Base-by-base conservation (phyloP, 2,329 filamentous ascomycete species). In the Rachicladosporium sp. region DNA sequence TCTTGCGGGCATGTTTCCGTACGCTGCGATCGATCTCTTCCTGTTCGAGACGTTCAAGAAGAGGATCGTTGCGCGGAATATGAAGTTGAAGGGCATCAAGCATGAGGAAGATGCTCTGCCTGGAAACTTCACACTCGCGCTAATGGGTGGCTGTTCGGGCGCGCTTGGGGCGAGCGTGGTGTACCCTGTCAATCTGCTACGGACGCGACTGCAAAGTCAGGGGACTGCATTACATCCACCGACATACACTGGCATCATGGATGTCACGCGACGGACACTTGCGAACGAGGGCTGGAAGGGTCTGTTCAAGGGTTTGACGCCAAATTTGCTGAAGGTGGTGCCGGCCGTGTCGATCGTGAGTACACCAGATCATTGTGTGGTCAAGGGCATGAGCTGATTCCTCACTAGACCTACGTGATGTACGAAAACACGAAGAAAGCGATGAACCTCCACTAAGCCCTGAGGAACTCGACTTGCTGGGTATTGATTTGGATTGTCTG, bases 1-100 rank as follows among this genome's bases (percentile, higher is more conserved):
- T 10, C 71, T 98, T 3, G 66, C 95, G 37, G 91, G 91, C 58
- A 95, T 96, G 78, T 98, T 98, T 54, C 91, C 91, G 0, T 98
- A 96, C 60, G 89, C 87, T 32, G 91, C 91, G 36, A 93, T 98
- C 56, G 91, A 98, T 57, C 80, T 98, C 54, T 86, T 85, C 48
- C 94, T 86, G 1, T 98, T 96, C 55, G 91, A 98, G 63, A 78
- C 91, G 44, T 73, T 95, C 45, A 98, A 98, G 64, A 76, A 74
- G 35, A 70, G 70, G 6, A 77, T 93, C 47, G 74, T 81, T 29
- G 65, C 65, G 3, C 79, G 80, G 47, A 82, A 86, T 54, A 82
- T 86, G 9, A 77, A 74, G 42, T 64, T 71, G 29, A 63, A 74
- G 7, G 76, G 79, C 33, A 78, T 83, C 48, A 80, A 86, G 53